Percentiles rank a stretch among this genome's conserved stretches.
phyloP scores from a whole-genome alignment of 164 flowering plant genomes.

The Paratinospora sagittata region DNA sequence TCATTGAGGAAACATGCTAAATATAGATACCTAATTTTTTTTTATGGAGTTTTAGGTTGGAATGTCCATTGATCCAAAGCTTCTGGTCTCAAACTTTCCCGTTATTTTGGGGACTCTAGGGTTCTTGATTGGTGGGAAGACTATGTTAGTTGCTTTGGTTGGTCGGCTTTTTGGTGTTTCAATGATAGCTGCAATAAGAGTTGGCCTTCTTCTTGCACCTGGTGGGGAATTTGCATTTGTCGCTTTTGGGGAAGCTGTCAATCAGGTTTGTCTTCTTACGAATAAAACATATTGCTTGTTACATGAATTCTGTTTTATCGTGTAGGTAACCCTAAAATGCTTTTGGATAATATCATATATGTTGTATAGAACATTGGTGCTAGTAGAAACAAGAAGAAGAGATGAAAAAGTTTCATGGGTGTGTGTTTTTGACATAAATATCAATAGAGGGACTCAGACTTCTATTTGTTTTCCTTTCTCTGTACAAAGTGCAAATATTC shows the following conservation, averaged over 20 bases:
- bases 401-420: too few relatives aligned
- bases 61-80: constrained; percentile 98
- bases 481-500: not conserved
- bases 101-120: constrained; percentile 66
- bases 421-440: too few relatives aligned
- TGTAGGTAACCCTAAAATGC: not conserved
- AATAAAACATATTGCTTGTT: constrained; percentile 1
- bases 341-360: not conserved
- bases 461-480: not conserved
- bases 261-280: constrained; percentile 57
- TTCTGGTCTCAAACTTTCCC: constrained; percentile 86
- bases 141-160: constrained; percentile 68
- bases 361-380: not conserved
- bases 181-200: constrained; percentile 82
- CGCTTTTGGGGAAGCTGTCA: constrained; percentile 99
- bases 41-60: constrained; percentile 70
- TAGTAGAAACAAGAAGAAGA: not conserved
- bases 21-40: not conserved
- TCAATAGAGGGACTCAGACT: too few relatives aligned
- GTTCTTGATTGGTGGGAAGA: constrained; percentile 82
- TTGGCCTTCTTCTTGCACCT: constrained; percentile 98
- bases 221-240: constrained; percentile 99
- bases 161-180: constrained; percentile 89
- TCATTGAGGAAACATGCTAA: not conserved
- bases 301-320: not conserved